Evolutionary conservation across 2,329 filamentous ascomycete genomes (phyloP), one percentile per base, ranked within the genome.

Genomic region (Phialemoniopsis sp.): DNA sequence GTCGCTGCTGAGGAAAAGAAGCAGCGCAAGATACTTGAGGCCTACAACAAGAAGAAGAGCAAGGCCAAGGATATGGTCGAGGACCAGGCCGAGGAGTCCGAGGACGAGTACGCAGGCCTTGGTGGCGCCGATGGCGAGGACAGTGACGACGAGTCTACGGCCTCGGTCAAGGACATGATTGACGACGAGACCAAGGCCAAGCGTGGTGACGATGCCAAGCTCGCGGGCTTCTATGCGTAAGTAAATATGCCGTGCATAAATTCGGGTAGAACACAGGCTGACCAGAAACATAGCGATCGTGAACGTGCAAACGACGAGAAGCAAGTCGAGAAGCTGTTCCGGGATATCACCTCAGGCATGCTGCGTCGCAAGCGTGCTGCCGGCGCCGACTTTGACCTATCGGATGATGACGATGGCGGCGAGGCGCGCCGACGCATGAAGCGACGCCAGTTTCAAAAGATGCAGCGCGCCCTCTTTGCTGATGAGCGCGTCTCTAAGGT

Each of bases 51-150:
- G 62, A 90, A 89, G 62, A 90, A 85, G 59, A 94, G 88, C 65
- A 83, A 87, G 56, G 91, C 90, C 1, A 89, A 82, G 54, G 82
- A 85, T 17, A 87, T 95, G 76, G 74, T 98, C 29, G 80, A 97
- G 48, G 93, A 96, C 49, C 89, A 95, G 57, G 91, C 93, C 44
- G 88, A 95, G 53, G 93, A 98, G 64, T 98, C 93, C 0, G 94
- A 98, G 57, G 93, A 98, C 58, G 93, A 98, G 61, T 98, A 97
- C 59, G 91, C 90, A 30, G 93, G 93, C 5, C 72, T 98, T 9
- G 93, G 93, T 49, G 93, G 93, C 46, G 85, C 72, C 10, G 91
- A 90, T 60, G 90, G 91, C 44, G 91, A 97, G 49, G 88, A 91
- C 47, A 84, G 77, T 32, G 84, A 83, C 40, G 86, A 89, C 42